These are phyloP conservation scores for Neoboletus subvelutipes DNA, from an alignment of 768 basidiomycete species.

Conservation along the genomic window DNA sequence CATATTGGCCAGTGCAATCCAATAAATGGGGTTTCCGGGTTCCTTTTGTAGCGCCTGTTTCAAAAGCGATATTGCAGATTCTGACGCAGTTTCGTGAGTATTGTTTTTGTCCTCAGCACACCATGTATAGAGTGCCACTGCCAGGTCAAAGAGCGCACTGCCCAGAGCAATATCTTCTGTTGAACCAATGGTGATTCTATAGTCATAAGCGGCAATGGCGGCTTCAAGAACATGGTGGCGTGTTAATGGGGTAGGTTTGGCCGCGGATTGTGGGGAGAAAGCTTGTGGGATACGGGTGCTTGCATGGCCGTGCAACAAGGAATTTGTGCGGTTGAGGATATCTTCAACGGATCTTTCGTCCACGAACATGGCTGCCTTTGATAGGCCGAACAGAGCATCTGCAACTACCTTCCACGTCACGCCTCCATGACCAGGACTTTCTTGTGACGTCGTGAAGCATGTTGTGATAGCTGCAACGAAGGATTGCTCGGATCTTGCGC, in stretches of 20 bases:
- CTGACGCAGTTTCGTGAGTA: slow-evolving; percentile 29
- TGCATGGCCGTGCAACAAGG: slow-evolving; percentile 40
- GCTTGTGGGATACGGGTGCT: slow-evolving; percentile 44
- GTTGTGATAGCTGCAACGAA: slow-evolving; percentile 60
- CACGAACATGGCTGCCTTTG: slow-evolving; percentile 47
- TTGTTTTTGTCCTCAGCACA: slow-evolving; percentile 29
- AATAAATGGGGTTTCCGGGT: slow-evolving; percentile 69
- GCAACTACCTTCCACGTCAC: slow-evolving; percentile 83
- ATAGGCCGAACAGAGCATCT: slow-evolving; percentile 73
- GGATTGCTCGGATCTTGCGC: slow-evolving; percentile 69
- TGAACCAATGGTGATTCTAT: slow-evolving; percentile 56
- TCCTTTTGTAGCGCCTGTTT: slow-evolving; percentile 74
- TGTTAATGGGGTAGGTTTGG: slow-evolving; percentile 24
- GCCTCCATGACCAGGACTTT: slow-evolving; percentile 61
- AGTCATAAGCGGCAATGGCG: slow-evolving; percentile 59
- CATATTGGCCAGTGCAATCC: slow-evolving; percentile 80
- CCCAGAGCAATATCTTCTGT: slow-evolving; percentile 49
- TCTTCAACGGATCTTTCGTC: slow-evolving; percentile 41
- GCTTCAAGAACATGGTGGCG: slow-evolving; percentile 45
- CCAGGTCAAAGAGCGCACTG: slow-evolving; percentile 75
- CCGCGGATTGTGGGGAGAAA: slow-evolving; percentile 34
- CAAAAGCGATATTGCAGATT: slow-evolving; percentile 52
- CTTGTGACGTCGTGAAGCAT: slow-evolving; percentile 48
- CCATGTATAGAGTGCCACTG: slow-evolving; percentile 57
- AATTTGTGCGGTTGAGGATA: slow-evolving; percentile 34